phyloP scores from a whole-genome alignment of 1,139 yeast species.

The Pichia sp. region DNA sequence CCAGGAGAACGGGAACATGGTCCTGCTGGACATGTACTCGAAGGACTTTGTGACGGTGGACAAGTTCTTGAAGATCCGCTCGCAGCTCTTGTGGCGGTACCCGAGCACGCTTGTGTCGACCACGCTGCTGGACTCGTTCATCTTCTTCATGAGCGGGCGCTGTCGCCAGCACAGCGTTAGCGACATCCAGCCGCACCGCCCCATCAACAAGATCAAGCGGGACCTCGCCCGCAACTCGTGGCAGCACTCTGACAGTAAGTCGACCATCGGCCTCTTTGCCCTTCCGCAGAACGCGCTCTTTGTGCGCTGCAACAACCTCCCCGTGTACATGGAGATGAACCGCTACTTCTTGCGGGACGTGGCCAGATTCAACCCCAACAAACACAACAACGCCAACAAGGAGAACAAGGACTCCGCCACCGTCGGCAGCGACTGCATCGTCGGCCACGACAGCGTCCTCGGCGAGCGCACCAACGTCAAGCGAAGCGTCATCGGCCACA shows the following conservation, averaged over 20 bases:
- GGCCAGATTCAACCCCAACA: constrained; percentile 33
- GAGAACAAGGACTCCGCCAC: constrained; percentile 66
- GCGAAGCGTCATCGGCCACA: constrained; percentile 72
- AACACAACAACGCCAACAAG: constrained; percentile 34
- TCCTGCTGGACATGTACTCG: constrained; percentile 65
- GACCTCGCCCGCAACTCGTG: constrained; percentile 90
- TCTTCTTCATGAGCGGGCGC: constrained; percentile 67
- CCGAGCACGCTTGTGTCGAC: constrained; percentile 77
- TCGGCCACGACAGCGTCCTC: constrained; percentile 31
- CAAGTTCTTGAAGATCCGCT: constrained; percentile 70
- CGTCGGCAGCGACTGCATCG: constrained; percentile 78
- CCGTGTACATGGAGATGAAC: constrained; percentile 89
- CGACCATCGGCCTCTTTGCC: constrained; percentile 59
- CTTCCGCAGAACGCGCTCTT: constrained; percentile 65
- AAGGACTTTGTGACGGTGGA: constrained; percentile 58
- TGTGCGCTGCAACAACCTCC: constrained; percentile 69
- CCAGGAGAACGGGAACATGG: constrained; percentile 43
- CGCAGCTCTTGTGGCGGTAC: constrained; percentile 85
- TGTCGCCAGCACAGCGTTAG: constrained; percentile 41
- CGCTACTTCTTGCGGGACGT: constrained; percentile 63
- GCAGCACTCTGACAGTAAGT: constrained; percentile 63
- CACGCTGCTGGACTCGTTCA: constrained; percentile 67
- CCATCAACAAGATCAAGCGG: constrained; percentile 69
- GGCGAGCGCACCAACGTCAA: constrained; percentile 71
- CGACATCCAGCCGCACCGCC: constrained; percentile 34